phyloP scores from a whole-genome alignment of 306 rosid genomes.

The Geum urbanum region DNA sequence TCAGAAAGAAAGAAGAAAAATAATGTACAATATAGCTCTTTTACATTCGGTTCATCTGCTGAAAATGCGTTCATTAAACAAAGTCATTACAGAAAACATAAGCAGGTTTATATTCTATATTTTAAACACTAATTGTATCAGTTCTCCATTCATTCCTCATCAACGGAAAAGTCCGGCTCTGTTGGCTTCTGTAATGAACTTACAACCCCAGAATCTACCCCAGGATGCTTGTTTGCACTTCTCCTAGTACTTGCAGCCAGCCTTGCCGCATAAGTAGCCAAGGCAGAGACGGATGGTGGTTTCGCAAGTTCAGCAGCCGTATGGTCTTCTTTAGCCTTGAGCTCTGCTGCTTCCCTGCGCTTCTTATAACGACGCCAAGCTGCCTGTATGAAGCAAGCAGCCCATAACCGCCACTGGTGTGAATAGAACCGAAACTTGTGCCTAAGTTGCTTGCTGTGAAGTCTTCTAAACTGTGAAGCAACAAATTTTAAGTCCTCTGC shows the following conservation, averaged over 20 bases:
- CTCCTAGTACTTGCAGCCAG: slow-evolving; percentile 33
- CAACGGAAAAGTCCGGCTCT: slow-evolving; percentile 69
- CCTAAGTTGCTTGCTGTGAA: slow-evolving; percentile 73
- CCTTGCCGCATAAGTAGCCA: slow-evolving; percentile 27
- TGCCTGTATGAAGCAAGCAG: slow-evolving; percentile 76
- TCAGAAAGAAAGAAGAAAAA: not conserved
- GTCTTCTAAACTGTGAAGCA: slow-evolving; percentile 75
- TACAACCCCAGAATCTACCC: slow-evolving; percentile 44
- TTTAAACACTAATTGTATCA: not conserved
- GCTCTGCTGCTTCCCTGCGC: slow-evolving; percentile 47
- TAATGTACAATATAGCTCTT: slow-evolving; percentile 6
- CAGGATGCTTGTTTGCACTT: slow-evolving; percentile 32
- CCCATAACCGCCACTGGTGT: slow-evolving; percentile 92
- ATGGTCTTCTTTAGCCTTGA: slow-evolving; percentile 41
- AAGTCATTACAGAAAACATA: not conserved
- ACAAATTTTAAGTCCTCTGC: slow-evolving; percentile 90
- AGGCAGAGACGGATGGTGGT: slow-evolving; percentile 22
- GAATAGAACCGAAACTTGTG: slow-evolving; percentile 83
- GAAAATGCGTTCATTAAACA: not conserved
- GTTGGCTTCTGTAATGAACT: slow-evolving; percentile 68
- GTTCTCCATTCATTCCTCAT: slow-evolving; percentile 23
- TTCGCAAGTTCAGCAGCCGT: slow-evolving; percentile 23
- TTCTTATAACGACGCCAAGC: slow-evolving; percentile 78
- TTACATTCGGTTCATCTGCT: not conserved
- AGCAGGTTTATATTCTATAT: not conserved